Evolutionary conservation across 2,329 filamentous ascomycete genomes (phyloP).

Genomic region (Blastomyces gilchristii): DNA sequence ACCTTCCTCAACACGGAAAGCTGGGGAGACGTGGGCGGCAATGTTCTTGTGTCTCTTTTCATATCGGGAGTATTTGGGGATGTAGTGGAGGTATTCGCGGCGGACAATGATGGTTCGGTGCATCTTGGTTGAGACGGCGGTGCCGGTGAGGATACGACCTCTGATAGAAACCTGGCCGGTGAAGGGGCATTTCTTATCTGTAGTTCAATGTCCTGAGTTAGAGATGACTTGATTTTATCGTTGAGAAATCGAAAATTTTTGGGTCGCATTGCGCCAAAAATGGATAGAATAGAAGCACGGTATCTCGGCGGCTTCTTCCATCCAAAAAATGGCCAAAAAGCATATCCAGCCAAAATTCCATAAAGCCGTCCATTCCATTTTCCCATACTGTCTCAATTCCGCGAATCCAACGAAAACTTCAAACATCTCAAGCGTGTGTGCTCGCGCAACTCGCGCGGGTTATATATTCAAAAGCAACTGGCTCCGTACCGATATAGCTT

Average conservation of each 20-base stretch:
- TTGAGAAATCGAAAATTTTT: background rate
- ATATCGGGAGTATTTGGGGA: slow-evolving; percentile 99
- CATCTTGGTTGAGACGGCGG: slow-evolving; percentile 99
- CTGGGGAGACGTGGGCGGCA: slow-evolving; percentile 94
- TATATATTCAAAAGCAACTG: slow-evolving; percentile 17
- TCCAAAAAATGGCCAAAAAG: background rate
- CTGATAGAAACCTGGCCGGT: slow-evolving; percentile 98
- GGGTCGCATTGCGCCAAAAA: background rate
- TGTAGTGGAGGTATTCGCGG: slow-evolving; percentile 99
- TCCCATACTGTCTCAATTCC: background rate
- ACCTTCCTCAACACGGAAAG: slow-evolving; percentile 99
- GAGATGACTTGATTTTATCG: background rate
- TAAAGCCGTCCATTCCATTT: background rate
- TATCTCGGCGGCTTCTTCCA: background rate
- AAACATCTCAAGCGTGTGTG: background rate
- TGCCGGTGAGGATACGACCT: slow-evolving; percentile 99
- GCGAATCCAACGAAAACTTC: background rate
- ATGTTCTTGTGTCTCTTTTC: slow-evolving; percentile 99
- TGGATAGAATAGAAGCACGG: background rate
- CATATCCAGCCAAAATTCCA: background rate
- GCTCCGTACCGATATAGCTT: slow-evolving; percentile 89
- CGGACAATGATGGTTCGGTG: slow-evolving; percentile 99
- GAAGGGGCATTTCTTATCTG: slow-evolving; percentile 99
- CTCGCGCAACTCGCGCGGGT: slow-evolving; percentile 7
- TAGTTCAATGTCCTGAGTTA: slow-evolving; percentile 15